Base-by-base conservation (phyloP, 1,284 basidiomycete genomes). In the Ganoderma lingzhi region DNA sequence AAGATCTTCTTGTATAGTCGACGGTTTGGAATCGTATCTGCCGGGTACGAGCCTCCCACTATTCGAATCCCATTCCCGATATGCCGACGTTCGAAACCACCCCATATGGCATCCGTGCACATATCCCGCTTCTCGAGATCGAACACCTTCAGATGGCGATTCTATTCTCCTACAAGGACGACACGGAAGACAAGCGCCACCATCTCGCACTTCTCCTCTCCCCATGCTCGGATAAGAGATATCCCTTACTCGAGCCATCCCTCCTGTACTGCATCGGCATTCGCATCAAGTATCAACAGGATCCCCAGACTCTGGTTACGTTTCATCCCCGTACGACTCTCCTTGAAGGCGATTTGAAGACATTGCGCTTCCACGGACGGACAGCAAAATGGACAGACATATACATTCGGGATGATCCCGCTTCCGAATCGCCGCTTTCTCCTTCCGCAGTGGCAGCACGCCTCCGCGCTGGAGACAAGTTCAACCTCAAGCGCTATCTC, bases 401-500 rank as follows among this genome's bases (percentile, higher is more conserved):
- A 12, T 51, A 51, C 48, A 51, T 51, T 8, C 23, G 48, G 4
- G 48, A 51, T 12, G 48, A 51, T 14, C 48, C 23, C 23, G 12
- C 28, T 10, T 14, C 48, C 23, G 48, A 12, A 28, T 51, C 23
- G 12, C 10, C 48, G 23, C 48, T 51, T 51, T 51, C 48, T 28
- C 48, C 48, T 8, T 8, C 48, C 23, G 12, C 23, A 10, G 23
- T 51, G 3, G 48, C 12, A 23, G 48, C 48, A 28, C 19, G 48
- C 48, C 23, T 51, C 48, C 48, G 48, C 23, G 23, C 48, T 3
- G 48, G 48, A 10, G 48, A 51, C 48, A 19, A 51, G 23, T 10
- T 51, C 48, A 28, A 51, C 10, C 48, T 51, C 48, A 51, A 51
- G 48, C 48, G 48, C 48, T 51, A 51, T 28, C 48, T 51, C 48